Percentiles rank a stretch among this genome's conserved stretches.
These are phyloP conservation scores for Penicillium hordei DNA, from an alignment of 2,329 filamentous ascomycete genomes.

Conservation along the genomic window DNA sequence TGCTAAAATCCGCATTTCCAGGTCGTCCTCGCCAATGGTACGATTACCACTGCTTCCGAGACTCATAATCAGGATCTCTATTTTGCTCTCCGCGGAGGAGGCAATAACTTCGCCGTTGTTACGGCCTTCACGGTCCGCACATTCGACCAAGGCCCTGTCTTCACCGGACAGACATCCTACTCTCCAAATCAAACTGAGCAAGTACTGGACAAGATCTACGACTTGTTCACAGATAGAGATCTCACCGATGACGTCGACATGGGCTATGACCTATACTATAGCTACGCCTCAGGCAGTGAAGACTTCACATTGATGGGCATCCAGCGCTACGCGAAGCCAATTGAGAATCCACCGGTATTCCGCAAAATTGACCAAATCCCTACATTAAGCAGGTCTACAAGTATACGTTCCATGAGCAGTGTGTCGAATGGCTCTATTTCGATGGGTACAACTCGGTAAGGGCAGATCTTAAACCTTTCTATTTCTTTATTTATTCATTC, in stretches of 20 bases:
- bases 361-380: constrained; percentile 15
- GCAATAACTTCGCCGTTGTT: constrained; percentile 43
- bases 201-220: constrained; percentile 9
- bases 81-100: constrained; percentile 39
- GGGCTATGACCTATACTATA: constrained; percentile 21
- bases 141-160: constrained; percentile 36
- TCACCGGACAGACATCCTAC: constrained; percentile 31
- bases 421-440: background rate
- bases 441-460: constrained; percentile 13
- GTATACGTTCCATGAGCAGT: constrained; percentile 5
- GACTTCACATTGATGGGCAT: constrained; percentile 16
- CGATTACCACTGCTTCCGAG: constrained; percentile 28
- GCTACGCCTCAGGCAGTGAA: constrained; percentile 12
- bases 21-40: constrained; percentile 23
- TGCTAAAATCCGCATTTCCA: background rate
- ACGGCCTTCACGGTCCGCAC: constrained; percentile 38
- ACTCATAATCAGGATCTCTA: constrained; percentile 36
- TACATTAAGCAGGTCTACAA: constrained; percentile 4
- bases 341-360: constrained; percentile 17
- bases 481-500: background rate
- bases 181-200: background rate
- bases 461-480: background rate
- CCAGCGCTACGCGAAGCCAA: constrained; percentile 19
- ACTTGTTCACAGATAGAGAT: constrained; percentile 15
- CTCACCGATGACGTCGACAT: constrained; percentile 16